phyloP scores from a whole-genome alignment of 2,329 filamentous ascomycete species.

The Lasiodiplodia theobromae region DNA sequence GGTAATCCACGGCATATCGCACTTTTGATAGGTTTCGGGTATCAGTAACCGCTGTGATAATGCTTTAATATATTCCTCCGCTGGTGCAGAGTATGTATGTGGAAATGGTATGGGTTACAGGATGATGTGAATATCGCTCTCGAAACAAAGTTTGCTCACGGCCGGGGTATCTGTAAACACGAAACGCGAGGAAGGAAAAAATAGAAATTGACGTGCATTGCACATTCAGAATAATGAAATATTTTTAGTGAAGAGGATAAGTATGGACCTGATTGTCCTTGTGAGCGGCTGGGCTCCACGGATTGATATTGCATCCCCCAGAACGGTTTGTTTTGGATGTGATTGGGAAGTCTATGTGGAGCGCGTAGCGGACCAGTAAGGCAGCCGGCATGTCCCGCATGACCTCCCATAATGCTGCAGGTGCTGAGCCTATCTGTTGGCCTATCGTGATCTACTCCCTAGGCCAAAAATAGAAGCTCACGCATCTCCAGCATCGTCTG shows the following conservation, averaged over 20 bases:
- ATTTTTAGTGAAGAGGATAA: not conserved
- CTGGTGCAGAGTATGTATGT: not conserved
- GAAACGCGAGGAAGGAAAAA: not conserved
- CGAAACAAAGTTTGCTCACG: not conserved
- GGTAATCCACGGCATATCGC: conserved; percentile 4
- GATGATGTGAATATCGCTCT: not conserved
- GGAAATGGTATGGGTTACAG: not conserved
- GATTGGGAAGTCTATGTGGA: not conserved
- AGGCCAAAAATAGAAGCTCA: not conserved
- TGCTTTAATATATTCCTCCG: not conserved
- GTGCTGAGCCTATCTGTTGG: not conserved
- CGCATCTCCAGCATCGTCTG: not conserved
- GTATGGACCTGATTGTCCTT: not conserved
- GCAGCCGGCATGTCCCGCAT: not conserved
- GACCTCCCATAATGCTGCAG: not conserved
- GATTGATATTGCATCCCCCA: not conserved
- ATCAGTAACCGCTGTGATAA: not conserved
- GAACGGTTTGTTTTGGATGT: not conserved
- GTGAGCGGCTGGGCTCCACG: not conserved
- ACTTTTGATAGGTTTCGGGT: not conserved
- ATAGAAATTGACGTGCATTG: not conserved
- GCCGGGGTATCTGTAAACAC: not conserved
- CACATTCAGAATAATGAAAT: not conserved
- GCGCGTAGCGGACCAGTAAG: not conserved
- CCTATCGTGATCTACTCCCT: not conserved